Evolutionary conservation across 805 yeast genomes (phyloP), one percentile per base, ranked within the genome.

Genomic region (Kodamaea sagamina): DNA sequence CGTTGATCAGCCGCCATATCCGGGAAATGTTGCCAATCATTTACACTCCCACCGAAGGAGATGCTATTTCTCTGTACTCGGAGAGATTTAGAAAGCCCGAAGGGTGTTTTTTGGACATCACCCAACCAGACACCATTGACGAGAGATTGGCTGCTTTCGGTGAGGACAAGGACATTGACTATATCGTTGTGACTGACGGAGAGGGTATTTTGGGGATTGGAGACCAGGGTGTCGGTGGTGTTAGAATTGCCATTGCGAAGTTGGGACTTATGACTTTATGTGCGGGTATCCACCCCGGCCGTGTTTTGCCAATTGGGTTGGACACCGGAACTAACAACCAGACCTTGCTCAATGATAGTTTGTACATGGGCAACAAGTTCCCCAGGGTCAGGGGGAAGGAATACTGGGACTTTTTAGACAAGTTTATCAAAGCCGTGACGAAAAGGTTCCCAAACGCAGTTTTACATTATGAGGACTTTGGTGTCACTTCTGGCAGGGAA

Each of bases 151-250:
- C 86, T 15, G 75, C 78, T 9, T 92, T 79, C 63, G 98, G 97
- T 53, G 84, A 79, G 54, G 84, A 78, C 51, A 92, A 90, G 62
- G 97, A 90, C 63, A 84, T 93, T 35, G 98, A 92, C 62, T 92
- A 92, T 69, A 85, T 93, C 50, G 97, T 90, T 42, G 95, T 93
- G 4, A 81, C 95, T 15, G 99, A 92, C 62, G 93, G 96, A 52
- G 97, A 92, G 65, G 98, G 97, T 48, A 92, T 92, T 51, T 76
- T 92, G 51, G 98, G 99, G 50, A 90, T 92, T 59, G 99, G 99
- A 50, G 98, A 93, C 66, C 97, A 92, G 72, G 98, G 99, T 67
- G 96, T 88, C 31, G 97, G 98, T 55, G 97, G 96, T 59, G 78
- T 89, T 46, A 86, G 97, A 65, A 92, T 93, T 49, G 78, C 96